phyloP scores from a whole-genome alignment of 305 asterid species.

The Rubia tinctorum region DNA sequence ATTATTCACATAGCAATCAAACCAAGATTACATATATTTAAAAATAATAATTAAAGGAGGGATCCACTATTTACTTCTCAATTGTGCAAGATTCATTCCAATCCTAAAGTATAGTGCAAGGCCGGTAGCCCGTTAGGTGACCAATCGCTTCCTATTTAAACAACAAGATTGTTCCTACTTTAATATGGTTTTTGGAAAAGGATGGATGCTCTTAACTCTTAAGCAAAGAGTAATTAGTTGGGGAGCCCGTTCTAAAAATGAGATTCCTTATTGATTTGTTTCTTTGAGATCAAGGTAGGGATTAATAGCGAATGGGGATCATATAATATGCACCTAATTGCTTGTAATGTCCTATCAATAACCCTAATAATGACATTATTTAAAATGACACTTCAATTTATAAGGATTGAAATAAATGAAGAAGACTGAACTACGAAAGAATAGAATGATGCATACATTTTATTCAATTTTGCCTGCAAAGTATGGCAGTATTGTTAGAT shows the following conservation, averaged over 20 bases:
- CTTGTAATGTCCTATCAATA: not conserved
- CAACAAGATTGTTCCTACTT: not conserved
- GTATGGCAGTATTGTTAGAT: too few species aligned
- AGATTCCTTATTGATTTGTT: not conserved
- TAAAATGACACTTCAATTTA: too few species aligned
- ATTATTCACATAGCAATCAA: not conserved
- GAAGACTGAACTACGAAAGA: too few species aligned
- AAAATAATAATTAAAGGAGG: not conserved
- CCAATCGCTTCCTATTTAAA: conserved; percentile 10
- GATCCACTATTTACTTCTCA: not conserved
- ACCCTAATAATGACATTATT: too few species aligned
- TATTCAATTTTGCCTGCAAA: too few species aligned
- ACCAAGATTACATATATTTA: not conserved
- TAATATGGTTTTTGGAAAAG: conserved; percentile 3
- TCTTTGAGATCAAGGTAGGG: not conserved
- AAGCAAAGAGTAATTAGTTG: not conserved
- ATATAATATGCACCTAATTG: not conserved
- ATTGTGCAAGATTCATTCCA: not conserved
- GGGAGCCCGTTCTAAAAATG: not conserved
- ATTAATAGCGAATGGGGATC: not conserved
- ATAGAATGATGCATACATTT: too few species aligned
- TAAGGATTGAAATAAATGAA: too few species aligned
- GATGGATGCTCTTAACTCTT: not conserved
- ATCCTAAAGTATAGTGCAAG: conserved; percentile 1
- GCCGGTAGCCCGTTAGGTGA: conserved; percentile 1